phyloP scores from a whole-genome alignment of 1,284 basidiomycete genomes.

The Tilletia walkeri region DNA sequence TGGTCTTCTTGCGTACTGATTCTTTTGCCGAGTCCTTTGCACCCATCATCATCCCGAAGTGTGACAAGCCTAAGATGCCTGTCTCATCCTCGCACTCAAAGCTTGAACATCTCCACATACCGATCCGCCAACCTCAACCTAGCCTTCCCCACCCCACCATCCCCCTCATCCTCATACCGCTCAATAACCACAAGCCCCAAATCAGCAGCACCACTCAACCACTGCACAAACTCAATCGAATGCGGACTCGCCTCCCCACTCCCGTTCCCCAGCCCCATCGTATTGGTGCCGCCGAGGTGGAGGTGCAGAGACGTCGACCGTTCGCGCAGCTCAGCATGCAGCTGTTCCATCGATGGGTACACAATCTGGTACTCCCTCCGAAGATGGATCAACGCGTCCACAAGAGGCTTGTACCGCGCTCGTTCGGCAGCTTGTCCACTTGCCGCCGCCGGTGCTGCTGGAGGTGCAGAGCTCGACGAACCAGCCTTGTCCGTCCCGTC shows the following conservation, averaged over 20 bases:
- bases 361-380: constrained; percentile 16
- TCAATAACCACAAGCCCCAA: constrained; percentile 7
- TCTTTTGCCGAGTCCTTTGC: too few relatives aligned
- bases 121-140: neutral
- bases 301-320: neutral
- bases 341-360: constrained; percentile 14
- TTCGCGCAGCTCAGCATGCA: constrained; percentile 10
- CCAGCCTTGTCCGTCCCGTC: neutral
- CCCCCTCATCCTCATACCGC: constrained; percentile 1
- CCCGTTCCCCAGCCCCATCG: neutral
- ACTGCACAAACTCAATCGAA: constrained; percentile 14
- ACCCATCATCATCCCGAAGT: too few relatives aligned
- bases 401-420: constrained; percentile 28
- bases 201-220: constrained; percentile 10
- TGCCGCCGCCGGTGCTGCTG: constrained; percentile 25
- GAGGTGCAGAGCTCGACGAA: constrained; percentile 17
- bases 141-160: neutral
- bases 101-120: constrained; percentile 17
- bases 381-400: constrained; percentile 27
- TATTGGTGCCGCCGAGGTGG: neutral
- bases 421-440: constrained; percentile 20
- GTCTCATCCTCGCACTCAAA: neutral
- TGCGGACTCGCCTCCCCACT: neutral
- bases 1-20: too few relatives aligned
- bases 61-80: too few relatives aligned